Conservation (phyloP, 2,329 filamentous ascomycete species). For the Alternaria triticina region DNA sequence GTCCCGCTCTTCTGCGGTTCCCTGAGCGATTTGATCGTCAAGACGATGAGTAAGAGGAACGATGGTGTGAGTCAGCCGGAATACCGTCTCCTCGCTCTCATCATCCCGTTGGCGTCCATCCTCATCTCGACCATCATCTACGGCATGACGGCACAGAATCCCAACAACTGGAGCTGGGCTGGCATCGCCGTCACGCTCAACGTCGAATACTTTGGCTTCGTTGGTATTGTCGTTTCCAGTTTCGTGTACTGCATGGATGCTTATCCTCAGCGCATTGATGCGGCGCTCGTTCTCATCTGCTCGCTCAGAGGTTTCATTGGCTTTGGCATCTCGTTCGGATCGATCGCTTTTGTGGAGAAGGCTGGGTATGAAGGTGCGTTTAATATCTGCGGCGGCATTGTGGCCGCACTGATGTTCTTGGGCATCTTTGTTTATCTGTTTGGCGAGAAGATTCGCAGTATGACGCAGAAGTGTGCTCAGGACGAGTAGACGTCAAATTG, state of each 20-base stretch:
- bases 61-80: conserved; percentile 9
- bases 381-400: conserved; percentile 15
- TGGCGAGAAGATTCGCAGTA: conserved; percentile 10
- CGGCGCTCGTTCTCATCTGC: conserved; percentile 17
- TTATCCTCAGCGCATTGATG: conserved; percentile 17
- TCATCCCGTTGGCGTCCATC: conserved; percentile 7
- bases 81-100: conserved; percentile 9
- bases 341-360: conserved; percentile 8
- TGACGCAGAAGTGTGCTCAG: conserved; percentile 8
- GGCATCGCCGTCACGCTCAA: conserved; percentile 17
- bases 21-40: conserved; percentile 8
- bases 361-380: conserved; percentile 14
- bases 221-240: conserved; percentile 11
- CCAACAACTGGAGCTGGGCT: conserved; percentile 13
- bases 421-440: conserved; percentile 9
- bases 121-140: conserved; percentile 16
- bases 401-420: conserved; percentile 11
- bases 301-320: conserved; percentile 17
- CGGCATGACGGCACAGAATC: conserved; percentile 11
- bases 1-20: conserved; percentile 16
- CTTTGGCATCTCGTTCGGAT: conserved; percentile 15
- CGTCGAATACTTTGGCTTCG: conserved; percentile 16
- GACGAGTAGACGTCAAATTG: background rate
- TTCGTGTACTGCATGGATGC: conserved; percentile 18
- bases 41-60: conserved; percentile 8